phyloP scores from a whole-genome alignment of 2,329 filamentous ascomycete genomes.

The Talaromyces sp. region DNA sequence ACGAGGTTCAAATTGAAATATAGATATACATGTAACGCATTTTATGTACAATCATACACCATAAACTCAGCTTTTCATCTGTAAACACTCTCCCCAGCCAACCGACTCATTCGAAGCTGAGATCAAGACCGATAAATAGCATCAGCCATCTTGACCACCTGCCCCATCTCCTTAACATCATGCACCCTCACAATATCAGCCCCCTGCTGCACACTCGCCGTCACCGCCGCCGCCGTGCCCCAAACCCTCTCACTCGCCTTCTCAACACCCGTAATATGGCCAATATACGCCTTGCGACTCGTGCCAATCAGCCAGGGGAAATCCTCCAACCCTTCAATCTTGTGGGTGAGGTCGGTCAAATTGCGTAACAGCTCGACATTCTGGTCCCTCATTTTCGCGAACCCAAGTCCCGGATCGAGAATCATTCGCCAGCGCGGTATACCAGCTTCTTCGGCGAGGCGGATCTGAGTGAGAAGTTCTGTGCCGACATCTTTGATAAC shows the following conservation, averaged over 20 bases:
- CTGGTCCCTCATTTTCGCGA: conserved; percentile 79
- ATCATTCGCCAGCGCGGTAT: conserved; percentile 91
- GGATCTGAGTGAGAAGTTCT: conserved; percentile 70
- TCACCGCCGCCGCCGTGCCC: conserved; percentile 87
- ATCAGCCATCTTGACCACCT: conserved; percentile 84
- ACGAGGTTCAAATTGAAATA: conserved; percentile 1
- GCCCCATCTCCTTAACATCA: conserved; percentile 80
- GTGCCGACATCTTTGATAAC: conserved; percentile 63
- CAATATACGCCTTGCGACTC: conserved; percentile 88
- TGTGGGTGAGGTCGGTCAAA: conserved; percentile 59
- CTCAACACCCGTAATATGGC: conserved; percentile 72
- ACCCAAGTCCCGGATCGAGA: conserved; percentile 89
- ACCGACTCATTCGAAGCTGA: neutral
- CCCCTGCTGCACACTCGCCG: conserved; percentile 79
- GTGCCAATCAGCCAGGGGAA: conserved; percentile 87
- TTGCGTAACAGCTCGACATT: conserved; percentile 76
- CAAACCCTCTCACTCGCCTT: conserved; percentile 69
- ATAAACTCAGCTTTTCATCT: neutral
- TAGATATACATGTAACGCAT: conserved; percentile 1
- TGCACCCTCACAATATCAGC: conserved; percentile 92
- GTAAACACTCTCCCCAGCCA: neutral
- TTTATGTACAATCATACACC: neutral
- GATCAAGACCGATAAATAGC: conserved; percentile 69
- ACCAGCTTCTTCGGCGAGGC: conserved; percentile 75
- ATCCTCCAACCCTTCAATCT: conserved; percentile 46